Conservation (phyloP, 257 asterid genomes). For the Nicotiana paniculata region DNA sequence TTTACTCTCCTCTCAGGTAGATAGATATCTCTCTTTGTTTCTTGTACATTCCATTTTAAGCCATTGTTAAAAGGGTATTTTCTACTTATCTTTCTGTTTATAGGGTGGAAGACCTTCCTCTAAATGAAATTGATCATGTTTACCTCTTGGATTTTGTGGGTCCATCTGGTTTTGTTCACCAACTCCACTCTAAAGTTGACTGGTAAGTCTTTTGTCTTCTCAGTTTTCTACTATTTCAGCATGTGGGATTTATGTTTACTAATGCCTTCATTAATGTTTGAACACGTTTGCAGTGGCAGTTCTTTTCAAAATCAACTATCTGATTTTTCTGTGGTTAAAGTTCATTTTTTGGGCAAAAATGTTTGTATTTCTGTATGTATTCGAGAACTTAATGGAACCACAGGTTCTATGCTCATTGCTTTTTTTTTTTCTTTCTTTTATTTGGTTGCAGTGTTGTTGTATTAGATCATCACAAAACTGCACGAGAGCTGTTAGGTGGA, state of each 20-base stretch:
- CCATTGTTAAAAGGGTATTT: not conserved
- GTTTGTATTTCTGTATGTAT: not conserved
- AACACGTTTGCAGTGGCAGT: too few species aligned
- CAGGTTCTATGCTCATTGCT: not conserved
- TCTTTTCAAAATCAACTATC: too few species aligned
- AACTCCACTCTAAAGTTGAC: conserved; percentile 52
- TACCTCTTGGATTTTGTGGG: conserved; percentile 95
- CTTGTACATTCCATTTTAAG: not conserved
- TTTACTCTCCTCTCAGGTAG: conserved; percentile 70
- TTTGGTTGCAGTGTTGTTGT: conserved; percentile 51
- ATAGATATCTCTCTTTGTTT: not conserved
- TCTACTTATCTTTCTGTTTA: conserved; percentile 12
- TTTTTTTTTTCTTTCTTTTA: not conserved
- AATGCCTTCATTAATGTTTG: not conserved
- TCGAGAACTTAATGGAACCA: not conserved
- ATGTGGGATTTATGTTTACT: not conserved
- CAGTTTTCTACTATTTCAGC: not conserved
- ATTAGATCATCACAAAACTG: conserved; percentile 92
- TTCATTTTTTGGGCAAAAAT: not conserved
- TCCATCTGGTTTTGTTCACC: conserved; percentile 64
- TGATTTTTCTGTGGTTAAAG: not conserved
- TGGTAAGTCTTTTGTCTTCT: conserved; percentile 23
- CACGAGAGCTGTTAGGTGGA: conserved; percentile 54
- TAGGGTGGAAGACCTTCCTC: conserved; percentile 72
- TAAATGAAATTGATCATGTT: conserved; percentile 48